phyloP scores from a whole-genome alignment of 1,139 yeast genomes.

The Zygosaccharomyces sapae region DNA sequence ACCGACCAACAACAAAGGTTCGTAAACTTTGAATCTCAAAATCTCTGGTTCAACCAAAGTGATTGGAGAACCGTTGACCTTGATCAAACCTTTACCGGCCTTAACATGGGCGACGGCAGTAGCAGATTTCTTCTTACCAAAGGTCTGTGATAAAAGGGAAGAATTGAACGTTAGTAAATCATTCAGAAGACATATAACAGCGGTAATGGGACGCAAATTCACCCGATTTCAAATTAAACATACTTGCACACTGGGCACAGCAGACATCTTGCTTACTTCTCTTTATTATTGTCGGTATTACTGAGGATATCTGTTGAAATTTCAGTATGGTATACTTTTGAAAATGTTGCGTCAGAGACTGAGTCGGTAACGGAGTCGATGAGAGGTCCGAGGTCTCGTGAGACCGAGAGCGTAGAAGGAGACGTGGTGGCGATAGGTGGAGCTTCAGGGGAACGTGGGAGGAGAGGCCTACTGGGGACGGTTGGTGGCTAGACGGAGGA shows the following conservation, averaged over 20 bases:
- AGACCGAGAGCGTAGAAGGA: not conserved
- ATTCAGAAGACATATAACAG: not conserved
- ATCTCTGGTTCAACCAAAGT: constrained; percentile 98
- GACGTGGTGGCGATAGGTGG: not conserved
- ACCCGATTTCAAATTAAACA: constrained; percentile 34
- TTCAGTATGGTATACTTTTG: constrained; percentile 4
- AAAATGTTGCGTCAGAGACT: constrained; percentile 3
- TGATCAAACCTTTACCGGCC: constrained; percentile 99
- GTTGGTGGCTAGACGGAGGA: no score
- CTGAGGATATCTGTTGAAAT: constrained; percentile 2
- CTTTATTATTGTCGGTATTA: constrained; percentile 17
- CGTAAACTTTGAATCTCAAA: constrained; percentile 99
- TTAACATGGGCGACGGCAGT: constrained; percentile 99
- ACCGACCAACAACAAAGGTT: constrained; percentile 97
- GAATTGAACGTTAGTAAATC: constrained; percentile 4
- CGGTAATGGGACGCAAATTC: no score
- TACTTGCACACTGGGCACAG: constrained; percentile 67
- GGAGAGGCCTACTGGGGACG: not conserved
- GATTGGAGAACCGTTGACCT: constrained; percentile 99
- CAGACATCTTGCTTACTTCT: constrained; percentile 42
- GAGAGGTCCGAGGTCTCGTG: constrained; percentile 1
- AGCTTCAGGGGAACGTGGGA: not conserved
- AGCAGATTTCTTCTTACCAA: constrained; percentile 99
- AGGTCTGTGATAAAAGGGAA: constrained; percentile 55
- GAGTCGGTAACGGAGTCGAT: not conserved